These are phyloP conservation scores for Globisporangium abappressorium DNA, from an alignment of 352 stramenopile genomes.

Conservation along the genomic window DNA sequence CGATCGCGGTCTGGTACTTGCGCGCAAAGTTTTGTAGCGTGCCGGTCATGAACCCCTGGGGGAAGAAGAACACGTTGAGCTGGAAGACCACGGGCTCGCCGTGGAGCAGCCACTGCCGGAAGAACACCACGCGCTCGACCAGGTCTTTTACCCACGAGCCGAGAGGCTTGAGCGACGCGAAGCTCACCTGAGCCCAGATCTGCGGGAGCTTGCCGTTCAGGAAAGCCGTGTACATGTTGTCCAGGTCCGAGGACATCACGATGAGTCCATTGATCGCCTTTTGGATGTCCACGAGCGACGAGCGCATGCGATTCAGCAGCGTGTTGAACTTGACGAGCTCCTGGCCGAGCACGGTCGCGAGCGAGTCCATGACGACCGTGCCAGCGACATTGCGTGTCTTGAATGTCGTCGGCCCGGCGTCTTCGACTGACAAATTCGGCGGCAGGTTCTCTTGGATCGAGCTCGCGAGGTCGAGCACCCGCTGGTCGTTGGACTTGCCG, in stretches of 20 bases:
- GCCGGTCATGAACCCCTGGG: constrained; percentile 95
- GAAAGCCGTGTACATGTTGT: constrained; percentile 95
- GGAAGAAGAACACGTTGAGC: constrained; percentile 95
- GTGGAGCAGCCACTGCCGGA: constrained; percentile 87
- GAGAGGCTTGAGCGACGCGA: constrained; percentile 92
- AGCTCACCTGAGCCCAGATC: constrained; percentile 88
- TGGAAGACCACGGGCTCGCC: constrained; percentile 91
- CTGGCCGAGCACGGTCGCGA: constrained; percentile 91
- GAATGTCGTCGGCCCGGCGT: constrained; percentile 90
- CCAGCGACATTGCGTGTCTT: constrained; percentile 78
- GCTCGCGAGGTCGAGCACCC: constrained; percentile 72
- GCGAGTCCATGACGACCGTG: constrained; percentile 89
- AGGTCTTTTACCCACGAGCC: constrained; percentile 92
- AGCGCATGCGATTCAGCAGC: constrained; percentile 79
- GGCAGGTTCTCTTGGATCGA: constrained; percentile 68
- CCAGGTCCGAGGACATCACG: constrained; percentile 94
- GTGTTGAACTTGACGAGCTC: constrained; percentile 95
- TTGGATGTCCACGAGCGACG: constrained; percentile 79
- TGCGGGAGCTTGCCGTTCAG: constrained; percentile 89
- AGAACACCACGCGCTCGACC: constrained; percentile 88
- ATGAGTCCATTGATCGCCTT: constrained; percentile 84
- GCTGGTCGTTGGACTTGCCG: constrained; percentile 83
- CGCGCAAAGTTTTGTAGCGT: constrained; percentile 93
- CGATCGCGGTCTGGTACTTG: constrained; percentile 94
- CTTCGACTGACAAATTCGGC: constrained; percentile 68